Evolutionary conservation across 1,284 basidiomycete genomes (phyloP), one percentile per base, ranked within the genome.

Genomic region (Dichomitus squalens): DNA sequence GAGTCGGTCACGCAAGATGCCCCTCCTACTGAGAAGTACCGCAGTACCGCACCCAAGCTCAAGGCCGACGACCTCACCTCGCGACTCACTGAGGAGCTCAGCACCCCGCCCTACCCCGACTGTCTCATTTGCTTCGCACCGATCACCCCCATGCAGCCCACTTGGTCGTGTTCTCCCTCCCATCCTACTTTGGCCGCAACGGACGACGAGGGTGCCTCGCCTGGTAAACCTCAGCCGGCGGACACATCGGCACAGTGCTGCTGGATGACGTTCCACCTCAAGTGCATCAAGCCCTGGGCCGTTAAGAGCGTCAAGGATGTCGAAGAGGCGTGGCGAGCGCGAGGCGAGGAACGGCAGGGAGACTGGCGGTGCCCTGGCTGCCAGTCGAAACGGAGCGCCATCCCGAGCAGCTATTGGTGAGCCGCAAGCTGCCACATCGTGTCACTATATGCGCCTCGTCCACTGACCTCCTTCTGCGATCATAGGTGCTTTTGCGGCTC

Each of bases 321-420:
- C 4, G 77, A 77, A 53, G 90, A 90, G 61, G 92, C 93, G 0
- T 92, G 87, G 80, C 77, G 83, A 1, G 86, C 86, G 2, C 75
- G 93, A 58, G 88, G 88, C 1, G 90, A 93, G 59, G 76, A 78
- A 29, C 77, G 77, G 49, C 77, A 78, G 29, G 87, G 87, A 0
- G 89, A 93, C 67, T 95, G 93, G 93, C 79, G 88, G 55, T 96
- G 93, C 72, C 93, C 93, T 0, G 93, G 92, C 0, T 96, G 93
- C 75, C 93, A 94, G 68, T 85, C 84, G 3, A 88, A 86, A 59
- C 78, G 93, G 25, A 78, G 80, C 43, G 72, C 74, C 4, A 81
- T 90, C 1, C 90, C 92, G 0, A 79, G 76, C 3, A 80, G 79
- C 3, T 96, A 96, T 71, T 81, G 82, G 84, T 92, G 60, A 55